A percentile compares a stretch with the other conserved stretches of the same genome.
These are phyloP conservation scores for Fusarium nygamai DNA, from an alignment of 2,329 filamentous ascomycete genomes.

Conservation along the genomic window DNA sequence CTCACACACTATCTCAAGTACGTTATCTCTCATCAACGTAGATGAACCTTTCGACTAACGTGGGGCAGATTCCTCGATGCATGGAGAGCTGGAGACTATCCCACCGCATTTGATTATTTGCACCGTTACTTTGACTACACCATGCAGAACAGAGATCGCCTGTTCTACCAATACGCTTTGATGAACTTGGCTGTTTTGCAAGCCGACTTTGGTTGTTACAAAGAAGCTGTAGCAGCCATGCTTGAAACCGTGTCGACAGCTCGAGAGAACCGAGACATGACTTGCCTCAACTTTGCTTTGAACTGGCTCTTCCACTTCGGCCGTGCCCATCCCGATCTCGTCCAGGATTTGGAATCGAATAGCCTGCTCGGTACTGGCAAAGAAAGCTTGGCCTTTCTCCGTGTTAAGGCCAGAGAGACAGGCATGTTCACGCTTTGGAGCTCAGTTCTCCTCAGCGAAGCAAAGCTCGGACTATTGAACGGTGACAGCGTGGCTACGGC, in stretches of 20 bases:
- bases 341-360: constrained; percentile 74
- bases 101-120: constrained; percentile 87
- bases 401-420: constrained; percentile 84
- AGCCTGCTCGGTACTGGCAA: constrained; percentile 81
- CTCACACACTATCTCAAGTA: constrained; percentile 80
- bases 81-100: constrained; percentile 91
- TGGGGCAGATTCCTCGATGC: constrained; percentile 78
- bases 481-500: constrained; percentile 72
- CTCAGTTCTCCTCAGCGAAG: constrained; percentile 85
- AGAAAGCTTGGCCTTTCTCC: constrained; percentile 84
- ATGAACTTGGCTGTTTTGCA: constrained; percentile 94
- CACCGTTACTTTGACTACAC: constrained; percentile 98
- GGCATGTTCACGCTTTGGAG: constrained; percentile 88
- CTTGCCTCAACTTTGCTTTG: constrained; percentile 91
- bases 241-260: constrained; percentile 95
- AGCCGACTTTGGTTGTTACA: constrained; percentile 91
- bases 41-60: constrained; percentile 47
- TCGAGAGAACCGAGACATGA: constrained; percentile 90
- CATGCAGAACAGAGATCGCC: constrained; percentile 82
- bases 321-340: constrained; percentile 82
- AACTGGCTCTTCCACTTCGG: constrained; percentile 97
- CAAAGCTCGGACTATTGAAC: constrained; percentile 78
- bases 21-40: neutral
- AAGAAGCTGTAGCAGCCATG: constrained; percentile 92
- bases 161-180: constrained; percentile 93